Conservation (phyloP, 352 stramenopile genomes). For the Phytophthora melonis region DNA sequence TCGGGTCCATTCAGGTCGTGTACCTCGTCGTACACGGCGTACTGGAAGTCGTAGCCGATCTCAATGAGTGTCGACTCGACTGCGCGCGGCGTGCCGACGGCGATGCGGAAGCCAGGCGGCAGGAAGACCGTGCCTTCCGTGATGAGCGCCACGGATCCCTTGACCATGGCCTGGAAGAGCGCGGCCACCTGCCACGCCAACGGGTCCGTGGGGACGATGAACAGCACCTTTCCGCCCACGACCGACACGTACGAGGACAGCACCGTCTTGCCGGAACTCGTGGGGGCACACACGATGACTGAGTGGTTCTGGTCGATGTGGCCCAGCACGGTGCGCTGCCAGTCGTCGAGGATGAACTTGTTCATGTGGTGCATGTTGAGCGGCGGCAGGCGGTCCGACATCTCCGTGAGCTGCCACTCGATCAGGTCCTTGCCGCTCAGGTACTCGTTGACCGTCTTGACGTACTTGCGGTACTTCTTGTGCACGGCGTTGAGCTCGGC, state of each 20-base stretch:
- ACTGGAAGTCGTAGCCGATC: constrained; percentile 96
- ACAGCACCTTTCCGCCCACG: constrained; percentile 82
- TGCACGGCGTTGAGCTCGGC: constrained; percentile 75
- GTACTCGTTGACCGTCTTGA: constrained; percentile 80
- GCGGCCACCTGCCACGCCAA: constrained; percentile 99
- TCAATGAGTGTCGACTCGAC: constrained; percentile 94
- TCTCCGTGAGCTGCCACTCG: constrained; percentile 89
- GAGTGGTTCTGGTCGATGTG: constrained; percentile 96
- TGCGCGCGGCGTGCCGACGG: constrained; percentile 96
- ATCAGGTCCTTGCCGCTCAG: constrained; percentile 79
- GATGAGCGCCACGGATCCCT: constrained; percentile 96
- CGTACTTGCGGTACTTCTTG: constrained; percentile 91
- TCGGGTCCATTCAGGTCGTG: constrained; percentile 98
- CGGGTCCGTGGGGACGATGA: constrained; percentile 96
- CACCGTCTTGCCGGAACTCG: constrained; percentile 97
- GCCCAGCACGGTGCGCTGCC: constrained; percentile 96
- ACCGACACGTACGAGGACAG: constrained; percentile 88
- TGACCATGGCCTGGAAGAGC: constrained; percentile 98
- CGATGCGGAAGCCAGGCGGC: constrained; percentile 88
- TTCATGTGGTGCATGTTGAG: constrained; percentile 93
- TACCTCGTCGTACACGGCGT: constrained; percentile 99
- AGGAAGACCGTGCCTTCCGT: constrained; percentile 93
- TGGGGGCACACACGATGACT: constrained; percentile 98
- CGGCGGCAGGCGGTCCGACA: constrained; percentile 85
- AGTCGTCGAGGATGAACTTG: constrained; percentile 96